These are phyloP conservation scores for Penicillium herquei DNA, from an alignment of 495 filamentous ascomycete species.

Conservation along the genomic window DNA sequence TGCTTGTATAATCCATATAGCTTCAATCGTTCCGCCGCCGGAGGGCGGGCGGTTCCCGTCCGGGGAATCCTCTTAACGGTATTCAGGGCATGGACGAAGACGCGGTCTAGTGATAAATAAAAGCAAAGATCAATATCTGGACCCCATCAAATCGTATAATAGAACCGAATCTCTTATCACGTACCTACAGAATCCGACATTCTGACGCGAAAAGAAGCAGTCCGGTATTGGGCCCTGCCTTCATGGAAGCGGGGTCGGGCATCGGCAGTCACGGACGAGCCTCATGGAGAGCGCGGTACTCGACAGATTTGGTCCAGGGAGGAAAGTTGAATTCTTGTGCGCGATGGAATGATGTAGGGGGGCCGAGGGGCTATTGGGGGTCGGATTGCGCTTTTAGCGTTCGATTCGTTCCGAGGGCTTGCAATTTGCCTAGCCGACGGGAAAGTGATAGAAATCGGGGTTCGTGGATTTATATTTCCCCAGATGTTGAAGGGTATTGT, in stretches of 20 bases:
- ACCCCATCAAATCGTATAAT: background rate
- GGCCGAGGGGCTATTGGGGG: background rate
- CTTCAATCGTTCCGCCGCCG: constrained; percentile 76
- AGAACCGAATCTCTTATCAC: constrained; percentile 13
- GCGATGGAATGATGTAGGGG: constrained; percentile 5
- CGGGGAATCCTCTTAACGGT: constrained; percentile 97
- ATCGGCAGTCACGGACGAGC: constrained; percentile 23
- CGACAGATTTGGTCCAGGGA: constrained; percentile 1
- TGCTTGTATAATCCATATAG: constrained; percentile 99
- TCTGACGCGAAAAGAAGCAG: constrained; percentile 25
- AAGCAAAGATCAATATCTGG: background rate
- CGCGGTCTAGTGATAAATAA: constrained; percentile 64
- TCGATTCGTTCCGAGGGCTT: constrained; percentile 16
- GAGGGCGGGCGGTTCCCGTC: constrained; percentile 84
- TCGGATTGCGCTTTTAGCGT: constrained; percentile 39
- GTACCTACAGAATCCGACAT: constrained; percentile 59
- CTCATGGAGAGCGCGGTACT: constrained; percentile 23
- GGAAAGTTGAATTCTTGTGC: background rate
- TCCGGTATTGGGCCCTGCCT: constrained; percentile 28
- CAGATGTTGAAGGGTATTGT: background rate
- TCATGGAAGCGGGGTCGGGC: constrained; percentile 38
- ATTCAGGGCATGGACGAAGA: constrained; percentile 97
- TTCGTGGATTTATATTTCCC: background rate
- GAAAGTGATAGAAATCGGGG: constrained; percentile 1
- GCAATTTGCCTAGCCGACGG: constrained; percentile 7